These are phyloP conservation scores for Pseudogymnoascus sp. DNA, from an alignment of 2,329 filamentous ascomycete species.

Conservation along the genomic window DNA sequence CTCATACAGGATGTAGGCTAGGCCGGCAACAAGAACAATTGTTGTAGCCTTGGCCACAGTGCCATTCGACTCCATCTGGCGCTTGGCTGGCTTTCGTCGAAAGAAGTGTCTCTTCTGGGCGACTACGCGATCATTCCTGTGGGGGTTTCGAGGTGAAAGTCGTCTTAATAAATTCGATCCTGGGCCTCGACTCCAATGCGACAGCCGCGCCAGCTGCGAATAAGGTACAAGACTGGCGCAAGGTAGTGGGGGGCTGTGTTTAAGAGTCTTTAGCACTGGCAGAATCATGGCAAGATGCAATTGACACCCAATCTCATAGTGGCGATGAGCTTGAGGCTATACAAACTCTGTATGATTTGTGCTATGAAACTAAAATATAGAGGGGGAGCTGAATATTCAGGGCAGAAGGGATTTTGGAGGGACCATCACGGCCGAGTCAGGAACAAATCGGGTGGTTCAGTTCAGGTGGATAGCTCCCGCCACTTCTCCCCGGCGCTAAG, in stretches of 20 bases:
- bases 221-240: background rate
- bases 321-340: background rate
- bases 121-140: background rate
- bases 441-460: background rate
- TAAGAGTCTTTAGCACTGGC: background rate
- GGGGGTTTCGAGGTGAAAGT: background rate
- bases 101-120: background rate
- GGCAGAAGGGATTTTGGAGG: background rate
- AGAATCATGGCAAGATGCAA: slow-evolving; percentile 5
- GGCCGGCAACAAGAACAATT: slow-evolving; percentile 19
- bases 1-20: slow-evolving; percentile 27
- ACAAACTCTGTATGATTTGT: background rate
- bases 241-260: background rate
- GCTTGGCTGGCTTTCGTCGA: background rate
- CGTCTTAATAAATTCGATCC: background rate
- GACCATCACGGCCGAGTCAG: background rate
- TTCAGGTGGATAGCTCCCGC: background rate
- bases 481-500: background rate
- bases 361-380: background rate
- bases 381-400: background rate
- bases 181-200: background rate
- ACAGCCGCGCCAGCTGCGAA: background rate
- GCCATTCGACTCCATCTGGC: slow-evolving; percentile 17
- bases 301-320: background rate
- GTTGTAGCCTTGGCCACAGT: slow-evolving; percentile 22